Percentiles rank a stretch among this genome's conserved stretches.
These are phyloP conservation scores for Penicillium hordei DNA, from an alignment of 2,329 filamentous ascomycete genomes.

Conservation along the genomic window DNA sequence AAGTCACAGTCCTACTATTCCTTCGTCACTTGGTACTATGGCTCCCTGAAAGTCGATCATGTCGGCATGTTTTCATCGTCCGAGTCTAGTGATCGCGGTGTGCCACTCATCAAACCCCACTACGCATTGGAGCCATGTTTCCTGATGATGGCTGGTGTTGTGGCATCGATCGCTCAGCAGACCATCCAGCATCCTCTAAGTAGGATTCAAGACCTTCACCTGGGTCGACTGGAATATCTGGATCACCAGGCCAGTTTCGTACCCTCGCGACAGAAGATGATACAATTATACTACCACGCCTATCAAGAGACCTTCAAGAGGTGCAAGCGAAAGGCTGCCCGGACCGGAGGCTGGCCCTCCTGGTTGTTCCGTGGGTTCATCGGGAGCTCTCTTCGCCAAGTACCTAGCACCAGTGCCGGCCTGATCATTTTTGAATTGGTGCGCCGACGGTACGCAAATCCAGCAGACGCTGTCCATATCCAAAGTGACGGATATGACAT, in stretches of 20 bases:
- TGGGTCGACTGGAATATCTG: constrained; percentile 59
- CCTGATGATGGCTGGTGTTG: constrained; percentile 59
- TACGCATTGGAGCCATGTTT: constrained; percentile 64
- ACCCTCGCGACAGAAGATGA: constrained; percentile 43
- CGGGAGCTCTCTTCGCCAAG: constrained; percentile 57
- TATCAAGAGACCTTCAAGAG: constrained; percentile 61
- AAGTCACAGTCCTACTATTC: constrained; percentile 63
- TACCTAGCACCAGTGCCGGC: constrained; percentile 64
- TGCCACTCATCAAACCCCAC: constrained; percentile 58
- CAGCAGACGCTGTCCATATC: constrained; percentile 55
- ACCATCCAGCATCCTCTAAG: constrained; percentile 59
- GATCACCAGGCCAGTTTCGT: constrained; percentile 53
- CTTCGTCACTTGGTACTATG: constrained; percentile 61
- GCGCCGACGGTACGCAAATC: constrained; percentile 58
- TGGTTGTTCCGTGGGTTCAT: constrained; percentile 62
- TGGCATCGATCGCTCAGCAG: constrained; percentile 60
- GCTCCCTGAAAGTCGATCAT: constrained; percentile 35
- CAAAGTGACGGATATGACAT: constrained; percentile 63
- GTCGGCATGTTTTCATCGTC: constrained; percentile 31
- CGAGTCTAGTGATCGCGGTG: constrained; percentile 32
- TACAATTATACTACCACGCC: constrained; percentile 59
- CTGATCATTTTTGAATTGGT: constrained; percentile 66
- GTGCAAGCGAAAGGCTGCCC: constrained; percentile 52
- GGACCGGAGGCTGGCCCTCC: constrained; percentile 54
- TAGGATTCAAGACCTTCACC: constrained; percentile 61